Evolutionary conservation across 2,329 filamentous ascomycete genomes (phyloP).

Genomic region (Colletotrichum camelliae): DNA sequence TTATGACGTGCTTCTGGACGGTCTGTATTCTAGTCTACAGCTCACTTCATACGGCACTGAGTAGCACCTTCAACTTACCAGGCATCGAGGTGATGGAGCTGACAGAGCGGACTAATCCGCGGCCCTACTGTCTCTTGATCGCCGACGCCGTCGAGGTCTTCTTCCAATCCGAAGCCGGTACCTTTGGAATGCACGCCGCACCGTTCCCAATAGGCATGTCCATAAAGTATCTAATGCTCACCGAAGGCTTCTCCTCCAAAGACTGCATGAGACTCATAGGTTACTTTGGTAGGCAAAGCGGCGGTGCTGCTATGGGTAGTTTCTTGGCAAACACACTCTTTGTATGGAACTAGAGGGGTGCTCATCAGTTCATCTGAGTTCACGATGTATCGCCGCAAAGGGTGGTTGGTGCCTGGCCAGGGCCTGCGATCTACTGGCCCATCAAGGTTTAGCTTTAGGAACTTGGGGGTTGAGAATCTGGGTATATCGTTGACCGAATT

Average conservation of each 20-base stretch:
- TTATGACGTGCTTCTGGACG: conserved; percentile 6
- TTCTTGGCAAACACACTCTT: background rate
- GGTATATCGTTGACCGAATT: background rate
- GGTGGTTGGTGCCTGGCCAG: background rate
- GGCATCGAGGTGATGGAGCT: background rate
- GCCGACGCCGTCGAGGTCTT: conserved; percentile 11
- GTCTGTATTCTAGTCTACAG: conserved; percentile 9
- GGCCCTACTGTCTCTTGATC: conserved; percentile 10
- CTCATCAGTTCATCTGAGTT: background rate
- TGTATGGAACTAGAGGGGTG: background rate
- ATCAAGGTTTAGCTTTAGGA: background rate
- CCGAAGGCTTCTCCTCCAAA: background rate
- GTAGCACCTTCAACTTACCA: no score
- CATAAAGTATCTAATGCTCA: conserved; percentile 5
- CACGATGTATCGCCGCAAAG: background rate
- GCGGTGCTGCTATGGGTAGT: background rate
- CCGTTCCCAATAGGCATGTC: conserved; percentile 14
- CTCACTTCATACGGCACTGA: background rate
- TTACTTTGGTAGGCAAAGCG: background rate
- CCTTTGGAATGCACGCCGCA: background rate
- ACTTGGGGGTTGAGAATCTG: background rate
- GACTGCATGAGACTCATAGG: background rate
- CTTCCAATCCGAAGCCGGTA: conserved; percentile 1
- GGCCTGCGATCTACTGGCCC: background rate
- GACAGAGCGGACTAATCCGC: background rate